Conservation (phyloP, 1,139 yeast species). For the Nakaseomyces bracarensis region DNA sequence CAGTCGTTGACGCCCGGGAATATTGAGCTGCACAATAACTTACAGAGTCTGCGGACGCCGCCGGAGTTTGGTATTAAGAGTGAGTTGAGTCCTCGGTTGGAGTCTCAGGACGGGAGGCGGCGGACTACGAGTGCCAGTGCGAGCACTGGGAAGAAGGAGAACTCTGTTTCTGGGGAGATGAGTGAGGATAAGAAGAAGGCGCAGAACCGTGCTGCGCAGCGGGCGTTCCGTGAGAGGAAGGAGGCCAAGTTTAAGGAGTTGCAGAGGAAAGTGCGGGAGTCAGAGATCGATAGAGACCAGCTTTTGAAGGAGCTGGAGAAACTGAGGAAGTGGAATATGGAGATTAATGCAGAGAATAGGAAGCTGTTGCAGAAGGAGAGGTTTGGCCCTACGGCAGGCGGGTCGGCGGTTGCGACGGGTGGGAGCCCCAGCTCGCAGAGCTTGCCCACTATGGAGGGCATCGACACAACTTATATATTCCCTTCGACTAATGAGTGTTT, state of each 20-base stretch:
- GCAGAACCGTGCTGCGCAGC: conserved; percentile 94
- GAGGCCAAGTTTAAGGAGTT: conserved; percentile 80
- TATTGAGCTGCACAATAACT: conserved; percentile 2
- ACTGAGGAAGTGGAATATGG: conserved; percentile 13
- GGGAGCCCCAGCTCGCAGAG: conserved; percentile 6
- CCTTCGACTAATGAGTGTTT: conserved; percentile 14
- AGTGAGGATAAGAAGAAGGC: conserved; percentile 77
- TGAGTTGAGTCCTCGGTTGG: conserved; percentile 2
- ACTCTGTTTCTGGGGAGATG: conserved; percentile 1
- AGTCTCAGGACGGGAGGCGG: conserved; percentile 1
- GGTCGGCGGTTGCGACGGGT: background rate
- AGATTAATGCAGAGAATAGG: conserved; percentile 16
- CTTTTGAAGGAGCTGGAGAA: conserved; percentile 7
- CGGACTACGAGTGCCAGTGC: background rate
- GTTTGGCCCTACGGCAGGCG: background rate
- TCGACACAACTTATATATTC: conserved; percentile 11
- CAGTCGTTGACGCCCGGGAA: conserved; percentile 6
- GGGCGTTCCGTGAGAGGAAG: conserved; percentile 93
- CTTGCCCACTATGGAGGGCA: conserved; percentile 2
- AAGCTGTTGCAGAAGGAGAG: conserved; percentile 11
- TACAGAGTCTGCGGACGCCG: conserved; percentile 6
- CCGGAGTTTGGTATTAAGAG: conserved; percentile 5
- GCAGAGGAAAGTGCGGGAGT: conserved; percentile 45
- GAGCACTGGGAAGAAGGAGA: too few species aligned
- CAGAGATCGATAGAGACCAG: conserved; percentile 4